Evolutionary conservation across 805 yeast genomes (phyloP), one percentile per base, ranked within the genome.

Genomic region (Cyberlindnera samutprakarnensis): DNA sequence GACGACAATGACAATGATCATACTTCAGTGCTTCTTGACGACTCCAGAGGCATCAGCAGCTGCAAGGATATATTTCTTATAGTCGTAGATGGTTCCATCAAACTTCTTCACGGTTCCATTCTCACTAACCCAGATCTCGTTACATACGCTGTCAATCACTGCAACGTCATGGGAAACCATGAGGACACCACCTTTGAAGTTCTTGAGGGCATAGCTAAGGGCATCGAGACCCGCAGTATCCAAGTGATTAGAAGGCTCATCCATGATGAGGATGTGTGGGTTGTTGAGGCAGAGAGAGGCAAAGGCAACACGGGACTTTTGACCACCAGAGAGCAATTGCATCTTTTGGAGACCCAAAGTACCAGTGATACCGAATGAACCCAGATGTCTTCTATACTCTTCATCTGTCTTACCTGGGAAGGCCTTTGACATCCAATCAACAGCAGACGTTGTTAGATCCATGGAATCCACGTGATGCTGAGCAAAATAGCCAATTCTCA

Each of bases 221-320:
- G 98, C 98, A 57, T 92, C 98, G 51, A 92, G 67, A 72, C 96
- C 98, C 22, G 94, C 80, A 7, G 96, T 90, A 80, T 92, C 98
- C 71, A 92, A 75, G 62, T 92, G 98, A 63, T 92, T 92, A 6
- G 96, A 84, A 60, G 98, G 98, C 70, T 92, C 98, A 68, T 92
- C 98, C 44, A 92, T 65, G 50, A 92, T 77, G 50, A 92, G 68
- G 27, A 92, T 76, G 56, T 92, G 98, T 14, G 98, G 98, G 41
- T 82, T 80, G 39, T 72, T 72, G 49, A 92, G 67, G 62, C 96
- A 86, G 43, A 92, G 68, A 12, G 96, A 90, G 7, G 98, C 97
- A 63, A 92, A 92, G 0, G 97, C 97, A 32, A 92, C 98, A 62
- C 98, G 76, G 18, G 96, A 87, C 58, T 92, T 92, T 56, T 92